Evolutionary conservation across 2,329 filamentous ascomycete genomes (phyloP), one percentile per base, ranked within the genome.

Genomic region (Juglanconis juglandina): DNA sequence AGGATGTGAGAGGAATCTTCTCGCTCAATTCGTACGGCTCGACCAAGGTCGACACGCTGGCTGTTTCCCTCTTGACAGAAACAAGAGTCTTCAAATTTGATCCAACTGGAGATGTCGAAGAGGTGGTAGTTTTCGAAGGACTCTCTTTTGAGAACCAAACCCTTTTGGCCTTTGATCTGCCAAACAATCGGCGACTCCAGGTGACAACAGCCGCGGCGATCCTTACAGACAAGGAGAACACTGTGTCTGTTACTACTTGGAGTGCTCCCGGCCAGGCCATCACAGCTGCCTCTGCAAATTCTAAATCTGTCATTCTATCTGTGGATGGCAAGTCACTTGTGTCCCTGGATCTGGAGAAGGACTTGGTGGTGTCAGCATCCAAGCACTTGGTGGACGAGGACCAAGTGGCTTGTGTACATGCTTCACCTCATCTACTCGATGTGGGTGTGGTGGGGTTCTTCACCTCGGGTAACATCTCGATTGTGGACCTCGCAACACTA

Each of bases 381-480:
- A 88, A 88, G 68, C 78, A 85, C 5, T 84, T 91, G 54, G 79
- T 81, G 1, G 76, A 82, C 14, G 80, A 86, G 39, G 89, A 92
- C 65, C 92, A 98, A 71, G 85, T 98, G 39, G 91, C 95, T 2
- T 96, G 93, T 68, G 80, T 98, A 9, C 87, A 94, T 51, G 82
- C 95, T 1, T 87, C 92, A 0, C 78, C 83, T 3, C 79, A 84
- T 41, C 77, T 88, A 13, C 77, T 81, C 4, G 79, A 84, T 53
- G 77, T 92, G 37, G 94, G 90, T 59, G 87, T 96, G 34, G 82
- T 95, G 14, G 93, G 92, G 1, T 95, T 96, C 74, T 98, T 94
- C 86, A 87, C 90, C 64, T 87, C 88, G n/a, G 90, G 91, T 5
- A 85, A 85, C 10, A 83, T 98, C 33, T 89, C 90, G 0, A 79